These are phyloP conservation scores for Ascodesmis nigricans DNA, from an alignment of 495 filamentous ascomycete genomes.

Conservation along the genomic window DNA sequence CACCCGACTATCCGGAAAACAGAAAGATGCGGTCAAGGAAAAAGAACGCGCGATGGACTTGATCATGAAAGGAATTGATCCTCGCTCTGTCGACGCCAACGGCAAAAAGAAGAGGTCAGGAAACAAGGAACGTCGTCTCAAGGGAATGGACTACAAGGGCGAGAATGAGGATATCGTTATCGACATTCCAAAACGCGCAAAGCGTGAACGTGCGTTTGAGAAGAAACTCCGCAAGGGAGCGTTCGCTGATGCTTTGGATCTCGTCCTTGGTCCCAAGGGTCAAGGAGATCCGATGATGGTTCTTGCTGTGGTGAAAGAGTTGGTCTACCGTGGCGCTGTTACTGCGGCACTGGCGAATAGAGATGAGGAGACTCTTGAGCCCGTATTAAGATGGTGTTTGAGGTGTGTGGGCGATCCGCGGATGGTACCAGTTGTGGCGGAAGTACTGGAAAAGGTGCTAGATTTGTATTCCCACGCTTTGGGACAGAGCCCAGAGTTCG, in stretches of 20 bases:
- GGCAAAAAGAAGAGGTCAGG: constrained; percentile 43
- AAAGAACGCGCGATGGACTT: constrained; percentile 67
- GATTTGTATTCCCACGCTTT: constrained; percentile 73
- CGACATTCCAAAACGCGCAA: constrained; percentile 35
- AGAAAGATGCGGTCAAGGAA: constrained; percentile 45
- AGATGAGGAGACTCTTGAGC: constrained; percentile 62
- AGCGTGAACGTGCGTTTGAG: constrained; percentile 57
- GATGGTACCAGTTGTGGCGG: constrained; percentile 52
- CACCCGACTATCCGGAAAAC: constrained; percentile 63
- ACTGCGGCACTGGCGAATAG: constrained; percentile 57
- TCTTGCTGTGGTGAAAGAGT: constrained; percentile 56
- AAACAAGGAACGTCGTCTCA: constrained; percentile 43
- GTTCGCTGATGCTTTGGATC: constrained; percentile 57
- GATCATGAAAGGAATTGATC: constrained; percentile 57
- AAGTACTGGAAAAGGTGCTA: constrained; percentile 27
- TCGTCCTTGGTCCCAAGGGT: constrained; percentile 35
- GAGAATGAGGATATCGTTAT: constrained; percentile 77
- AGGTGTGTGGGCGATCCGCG: constrained; percentile 58
- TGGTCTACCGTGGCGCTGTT: constrained; percentile 73
- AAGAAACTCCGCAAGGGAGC: constrained; percentile 51
- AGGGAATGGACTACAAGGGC: constrained; percentile 62
- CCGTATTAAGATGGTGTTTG: constrained; percentile 62
- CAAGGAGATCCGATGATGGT: constrained; percentile 33
- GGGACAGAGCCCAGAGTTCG: constrained; percentile 49
- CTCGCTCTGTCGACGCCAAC: constrained; percentile 44